These are phyloP conservation scores for Pyrenopolyporus hunteri DNA, from an alignment of 495 filamentous ascomycete species.

Conservation along the genomic window DNA sequence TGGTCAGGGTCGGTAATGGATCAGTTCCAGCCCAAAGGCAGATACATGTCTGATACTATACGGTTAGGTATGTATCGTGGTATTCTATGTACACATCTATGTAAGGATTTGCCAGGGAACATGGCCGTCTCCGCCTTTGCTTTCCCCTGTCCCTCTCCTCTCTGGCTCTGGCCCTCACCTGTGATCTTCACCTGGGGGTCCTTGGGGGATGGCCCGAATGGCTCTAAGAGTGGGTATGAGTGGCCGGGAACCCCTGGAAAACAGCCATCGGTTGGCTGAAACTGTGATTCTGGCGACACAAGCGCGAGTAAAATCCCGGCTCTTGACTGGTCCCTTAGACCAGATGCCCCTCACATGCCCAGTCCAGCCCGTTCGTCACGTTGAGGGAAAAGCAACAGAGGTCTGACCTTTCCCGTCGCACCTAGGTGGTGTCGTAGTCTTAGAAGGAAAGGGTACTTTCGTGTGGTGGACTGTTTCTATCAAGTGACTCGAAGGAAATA, in stretches of 20 bases:
- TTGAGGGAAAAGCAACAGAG: conserved; percentile 19
- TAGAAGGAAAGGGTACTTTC: conserved; percentile 9
- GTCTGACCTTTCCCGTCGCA: conserved; percentile 27
- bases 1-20: conserved; percentile 5
- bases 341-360: conserved; percentile 37
- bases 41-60: conserved; percentile 30
- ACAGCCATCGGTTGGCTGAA: conserved; percentile 30
- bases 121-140: conserved; percentile 8
- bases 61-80: not conserved
- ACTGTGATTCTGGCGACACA: conserved; percentile 34
- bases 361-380: conserved; percentile 34
- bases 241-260: conserved; percentile 32
- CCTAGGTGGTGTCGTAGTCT: conserved; percentile 23
- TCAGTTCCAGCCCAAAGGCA: conserved; percentile 16
- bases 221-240: conserved; percentile 30
- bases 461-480: conserved; percentile 14
- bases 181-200: conserved; percentile 36
- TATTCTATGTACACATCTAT: not conserved
- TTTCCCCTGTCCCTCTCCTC: conserved; percentile 6
- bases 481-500: conserved; percentile 33
- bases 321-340: conserved; percentile 21
- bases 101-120: conserved; percentile 1
- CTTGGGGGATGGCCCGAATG: conserved; percentile 37
- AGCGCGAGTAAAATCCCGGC: conserved; percentile 35
- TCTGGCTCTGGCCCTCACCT: conserved; percentile 29